phyloP scores from a whole-genome alignment of 2,329 filamentous ascomycete species.

The Pseudogymnoascus verrucosus region DNA sequence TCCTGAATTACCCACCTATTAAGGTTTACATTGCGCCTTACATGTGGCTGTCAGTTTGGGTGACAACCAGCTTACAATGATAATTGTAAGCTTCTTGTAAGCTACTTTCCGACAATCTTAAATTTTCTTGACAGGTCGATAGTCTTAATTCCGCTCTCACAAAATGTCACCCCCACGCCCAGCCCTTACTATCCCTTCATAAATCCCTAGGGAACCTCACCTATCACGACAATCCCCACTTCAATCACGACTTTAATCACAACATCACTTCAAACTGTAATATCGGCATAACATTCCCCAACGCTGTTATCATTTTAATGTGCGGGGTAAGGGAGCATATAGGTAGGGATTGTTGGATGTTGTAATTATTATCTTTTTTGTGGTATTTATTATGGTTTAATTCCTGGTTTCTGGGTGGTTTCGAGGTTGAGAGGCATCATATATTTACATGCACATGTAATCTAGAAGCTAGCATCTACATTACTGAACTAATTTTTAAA shows the following conservation, averaged over 20 bases:
- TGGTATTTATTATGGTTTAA: neutral
- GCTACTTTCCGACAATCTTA: neutral
- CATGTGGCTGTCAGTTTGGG: neutral
- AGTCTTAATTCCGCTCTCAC: neutral
- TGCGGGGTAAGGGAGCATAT: neutral
- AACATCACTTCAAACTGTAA: conserved; percentile 18
- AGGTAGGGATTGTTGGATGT: neutral
- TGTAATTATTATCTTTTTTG: neutral
- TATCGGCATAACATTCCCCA: conserved; percentile 11
- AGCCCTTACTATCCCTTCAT: neutral
- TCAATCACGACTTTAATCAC: conserved; percentile 20
- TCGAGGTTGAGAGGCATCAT: neutral
- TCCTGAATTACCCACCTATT: neutral
- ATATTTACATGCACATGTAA: conserved; percentile 1
- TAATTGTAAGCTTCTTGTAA: neutral
- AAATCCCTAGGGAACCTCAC: neutral
- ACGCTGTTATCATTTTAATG: neutral
- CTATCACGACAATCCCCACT: neutral
- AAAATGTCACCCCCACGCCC: neutral
- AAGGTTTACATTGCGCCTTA: neutral
- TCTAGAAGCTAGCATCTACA: conserved; percentile 10
- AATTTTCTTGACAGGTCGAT: neutral
- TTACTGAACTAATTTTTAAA: neutral
- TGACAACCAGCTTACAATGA: neutral
- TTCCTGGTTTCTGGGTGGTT: conserved; percentile 1